Conservation (phyloP, 208 protist species). For the Crithidia mellificae region DNA sequence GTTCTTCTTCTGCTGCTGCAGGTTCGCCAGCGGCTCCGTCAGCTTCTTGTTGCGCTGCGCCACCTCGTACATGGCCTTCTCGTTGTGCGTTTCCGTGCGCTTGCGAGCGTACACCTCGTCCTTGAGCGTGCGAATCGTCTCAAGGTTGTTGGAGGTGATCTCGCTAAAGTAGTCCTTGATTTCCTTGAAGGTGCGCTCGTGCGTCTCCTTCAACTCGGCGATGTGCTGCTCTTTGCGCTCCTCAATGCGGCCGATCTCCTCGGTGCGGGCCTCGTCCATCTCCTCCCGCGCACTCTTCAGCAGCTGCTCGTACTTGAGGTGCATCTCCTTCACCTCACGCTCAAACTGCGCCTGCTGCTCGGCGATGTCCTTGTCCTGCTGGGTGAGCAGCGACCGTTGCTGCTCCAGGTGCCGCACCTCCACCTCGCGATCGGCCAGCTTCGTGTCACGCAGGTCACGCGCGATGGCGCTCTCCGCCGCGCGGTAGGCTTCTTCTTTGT, state of each 20-base stretch:
- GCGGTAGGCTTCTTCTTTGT: constrained; percentile 90
- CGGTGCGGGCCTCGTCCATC: constrained; percentile 90
- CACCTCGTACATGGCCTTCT: constrained; percentile 98
- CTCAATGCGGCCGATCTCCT: constrained; percentile 95
- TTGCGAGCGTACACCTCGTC: constrained; percentile 95
- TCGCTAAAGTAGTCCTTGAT: constrained; percentile 99
- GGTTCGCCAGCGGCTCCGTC: constrained; percentile 93
- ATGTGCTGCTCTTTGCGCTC: constrained; percentile 96
- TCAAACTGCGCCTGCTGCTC: constrained; percentile 90
- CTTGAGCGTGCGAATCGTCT: constrained; percentile 97
- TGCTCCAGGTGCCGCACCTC: constrained; percentile 90
- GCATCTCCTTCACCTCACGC: constrained; percentile 93
- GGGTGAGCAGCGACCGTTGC: constrained; percentile 61
- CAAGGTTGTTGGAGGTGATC: constrained; percentile 98
- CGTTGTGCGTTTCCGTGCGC: constrained; percentile 94
- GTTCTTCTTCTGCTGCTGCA: constrained; percentile 91
- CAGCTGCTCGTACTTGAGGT: constrained; percentile 94
- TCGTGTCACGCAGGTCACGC: constrained; percentile 83
- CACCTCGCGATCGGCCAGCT: constrained; percentile 86
- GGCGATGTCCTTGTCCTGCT: constrained; percentile 87
- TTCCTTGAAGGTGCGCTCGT: constrained; percentile 96
- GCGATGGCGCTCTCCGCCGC: constrained; percentile 75
- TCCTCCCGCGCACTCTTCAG: constrained; percentile 89
- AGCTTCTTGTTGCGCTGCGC: constrained; percentile 96
- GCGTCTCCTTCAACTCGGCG: constrained; percentile 92